Evolutionary conservation across 2,329 filamentous ascomycete genomes (phyloP), one percentile per base, ranked within the genome.

Genomic region (Ophiosphaerella narmari): DNA sequence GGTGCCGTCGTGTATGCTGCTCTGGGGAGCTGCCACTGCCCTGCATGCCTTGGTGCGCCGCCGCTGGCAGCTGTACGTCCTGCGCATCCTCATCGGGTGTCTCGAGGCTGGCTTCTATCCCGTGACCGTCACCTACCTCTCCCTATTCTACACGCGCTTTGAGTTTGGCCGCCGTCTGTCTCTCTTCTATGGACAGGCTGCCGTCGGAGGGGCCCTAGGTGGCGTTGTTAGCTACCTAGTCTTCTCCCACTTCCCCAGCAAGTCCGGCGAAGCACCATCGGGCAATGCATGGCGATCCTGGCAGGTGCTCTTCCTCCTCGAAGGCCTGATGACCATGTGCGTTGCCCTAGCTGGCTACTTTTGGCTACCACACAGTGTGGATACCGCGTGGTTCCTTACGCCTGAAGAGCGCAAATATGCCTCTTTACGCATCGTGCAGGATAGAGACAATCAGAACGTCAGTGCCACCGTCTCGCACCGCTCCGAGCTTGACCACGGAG

Each of bases 51-150:
- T 75, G 70, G 73, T 81, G 21, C 68, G 68, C 39, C 64, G 70
- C 38, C 69, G 73, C 54, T 79, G 77, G 77, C 77, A 80, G 69
- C 65, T 81, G 42, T 77, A 77, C 32, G 55, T 70, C 18, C 52
- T 81, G 51, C 63, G 79, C 31, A 74, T 77, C 14, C 49, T 76
- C 2, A 79, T 82, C 36, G 79, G 78, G 0, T 72, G 68, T 24
- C 63, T 81, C 18, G 79, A 82, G 62, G 79, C 81, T 41, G 82
- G 82, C 3, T 84, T 86, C 60, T 85, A 85, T 55, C 81, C 82
- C 3, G 81, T 81, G 1, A 79, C 80, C 2, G 80, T 84, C 13
- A 77, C 78, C n/a, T 85, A 85, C 55, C 74, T 85, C 24, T 81
- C 80, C 14, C 71, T 82, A 43, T 85, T 84, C 64, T 85, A 85